These are phyloP conservation scores for Phytophthora lateralis DNA, from an alignment of 352 stramenopile genomes.

Conservation along the genomic window DNA sequence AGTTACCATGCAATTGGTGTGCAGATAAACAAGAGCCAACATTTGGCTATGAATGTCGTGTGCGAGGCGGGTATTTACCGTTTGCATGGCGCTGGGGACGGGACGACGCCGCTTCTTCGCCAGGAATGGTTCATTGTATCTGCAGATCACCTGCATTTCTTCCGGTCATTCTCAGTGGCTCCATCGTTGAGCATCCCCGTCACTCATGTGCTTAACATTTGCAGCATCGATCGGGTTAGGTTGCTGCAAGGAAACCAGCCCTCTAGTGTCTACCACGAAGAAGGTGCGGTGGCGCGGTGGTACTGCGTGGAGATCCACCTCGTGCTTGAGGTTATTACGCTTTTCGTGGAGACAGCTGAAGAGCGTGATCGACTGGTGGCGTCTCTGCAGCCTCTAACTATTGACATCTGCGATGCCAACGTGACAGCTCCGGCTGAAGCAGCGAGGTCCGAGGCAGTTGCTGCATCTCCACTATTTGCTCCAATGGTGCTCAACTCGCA, in stretches of 20 bases:
- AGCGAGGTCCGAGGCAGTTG: constrained; percentile 19
- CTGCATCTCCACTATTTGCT: constrained; percentile 16
- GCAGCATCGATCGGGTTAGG: constrained; percentile 30
- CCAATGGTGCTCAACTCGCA: constrained; percentile 35
- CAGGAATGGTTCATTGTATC: constrained; percentile 81
- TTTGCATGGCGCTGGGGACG: constrained; percentile 35
- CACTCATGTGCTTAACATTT: constrained; percentile 52
- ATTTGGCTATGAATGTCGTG: constrained; percentile 64
- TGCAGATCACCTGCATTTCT: constrained; percentile 62
- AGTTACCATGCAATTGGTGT: constrained; percentile 67
- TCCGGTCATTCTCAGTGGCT: constrained; percentile 63
- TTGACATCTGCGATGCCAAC: constrained; percentile 18
- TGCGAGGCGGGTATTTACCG: constrained; percentile 67
- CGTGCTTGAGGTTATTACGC: constrained; percentile 54
- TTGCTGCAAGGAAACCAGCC: constrained; percentile 25
- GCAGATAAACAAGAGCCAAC: constrained; percentile 53
- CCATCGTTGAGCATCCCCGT: constrained; percentile 49
- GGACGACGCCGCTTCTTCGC: constrained; percentile 51
- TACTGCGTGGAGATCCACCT: constrained; percentile 65
- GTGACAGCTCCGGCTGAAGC: constrained; percentile 5
- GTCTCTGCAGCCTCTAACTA: constrained; percentile 27
- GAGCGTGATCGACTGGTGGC: constrained; percentile 30
- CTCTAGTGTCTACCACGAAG: constrained; percentile 5
- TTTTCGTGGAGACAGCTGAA: constrained; percentile 57
- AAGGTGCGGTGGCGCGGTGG: constrained; percentile 38